Evolutionary conservation across 176 grass and related monocot genomes (phyloP).

Genomic region (Puya raimondii): DNA sequence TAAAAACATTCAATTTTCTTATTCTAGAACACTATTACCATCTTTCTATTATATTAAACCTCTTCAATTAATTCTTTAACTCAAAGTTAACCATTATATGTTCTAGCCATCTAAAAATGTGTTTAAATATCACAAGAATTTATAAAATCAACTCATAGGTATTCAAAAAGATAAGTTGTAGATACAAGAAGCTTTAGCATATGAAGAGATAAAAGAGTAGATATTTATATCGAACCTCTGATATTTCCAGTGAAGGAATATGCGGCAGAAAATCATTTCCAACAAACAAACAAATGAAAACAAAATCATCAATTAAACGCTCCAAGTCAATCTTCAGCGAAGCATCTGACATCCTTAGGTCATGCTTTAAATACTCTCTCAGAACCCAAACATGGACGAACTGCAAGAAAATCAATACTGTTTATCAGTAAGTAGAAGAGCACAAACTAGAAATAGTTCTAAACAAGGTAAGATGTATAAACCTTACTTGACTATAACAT

Average conservation of each 20-base stretch:
- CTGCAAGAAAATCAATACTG: constrained; percentile 25
- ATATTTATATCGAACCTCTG: constrained; percentile 34
- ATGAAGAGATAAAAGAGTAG: not conserved
- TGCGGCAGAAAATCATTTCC: constrained; percentile 91
- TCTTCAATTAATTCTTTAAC: too few relatives aligned
- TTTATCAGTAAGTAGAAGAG: not conserved
- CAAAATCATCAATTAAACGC: constrained; percentile 67
- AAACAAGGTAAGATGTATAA: too few relatives aligned
- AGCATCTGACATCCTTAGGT: constrained; percentile 46
- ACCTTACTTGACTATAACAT: too few relatives aligned
- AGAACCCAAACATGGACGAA: constrained; percentile 69
- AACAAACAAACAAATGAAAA: constrained; percentile 63
- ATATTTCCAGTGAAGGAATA: constrained; percentile 57
- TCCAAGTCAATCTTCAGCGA: constrained; percentile 33
- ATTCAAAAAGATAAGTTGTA: not conserved
- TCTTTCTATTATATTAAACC: too few relatives aligned
- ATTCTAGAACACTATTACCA: too few relatives aligned
- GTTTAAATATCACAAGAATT: not conserved
- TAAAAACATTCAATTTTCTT: too few relatives aligned
- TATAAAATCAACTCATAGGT: not conserved
- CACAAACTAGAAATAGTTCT: too few relatives aligned
- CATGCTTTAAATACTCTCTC: constrained; percentile 65
- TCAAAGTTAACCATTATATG: not conserved
- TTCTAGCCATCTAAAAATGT: not conserved
- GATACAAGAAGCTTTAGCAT: not conserved